Evolutionary conservation across 345 rosid genomes (phyloP).

Genomic region (Camelina laxa): DNA sequence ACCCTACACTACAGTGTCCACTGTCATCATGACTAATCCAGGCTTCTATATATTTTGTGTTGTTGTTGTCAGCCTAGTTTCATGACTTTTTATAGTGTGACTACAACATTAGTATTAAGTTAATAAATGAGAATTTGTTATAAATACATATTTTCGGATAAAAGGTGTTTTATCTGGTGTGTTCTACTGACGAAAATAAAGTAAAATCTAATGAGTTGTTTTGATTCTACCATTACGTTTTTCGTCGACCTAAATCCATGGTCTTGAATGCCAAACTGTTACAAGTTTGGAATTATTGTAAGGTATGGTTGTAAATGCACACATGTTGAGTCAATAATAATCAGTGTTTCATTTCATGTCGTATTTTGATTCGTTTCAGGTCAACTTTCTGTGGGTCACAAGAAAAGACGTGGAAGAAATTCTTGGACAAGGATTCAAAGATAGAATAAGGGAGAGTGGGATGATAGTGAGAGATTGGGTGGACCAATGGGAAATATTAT

Average conservation of each 20-base stretch:
- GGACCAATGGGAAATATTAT: conserved; percentile 62
- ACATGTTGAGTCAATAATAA: neutral
- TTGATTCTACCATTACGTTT: too few species aligned
- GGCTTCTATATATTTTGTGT: too few species aligned
- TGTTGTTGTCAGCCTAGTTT: neutral
- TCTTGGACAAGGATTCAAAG: conserved; percentile 54
- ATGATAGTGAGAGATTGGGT: conserved; percentile 75
- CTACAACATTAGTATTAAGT: neutral
- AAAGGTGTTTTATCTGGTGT: too few species aligned
- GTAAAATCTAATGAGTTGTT: too few species aligned
- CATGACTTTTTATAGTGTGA: neutral
- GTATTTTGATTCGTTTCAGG: neutral
- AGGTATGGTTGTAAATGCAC: neutral
- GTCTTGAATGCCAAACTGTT: too few species aligned
- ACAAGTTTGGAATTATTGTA: neutral
- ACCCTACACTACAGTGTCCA: neutral
- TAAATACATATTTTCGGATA: too few species aligned
- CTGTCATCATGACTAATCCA: neutral
- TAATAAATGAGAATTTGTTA: too few species aligned
- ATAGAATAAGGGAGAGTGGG: conserved; percentile 56
- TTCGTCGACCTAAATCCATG: too few species aligned
- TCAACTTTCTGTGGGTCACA: conserved; percentile 56
- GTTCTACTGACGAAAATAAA: too few species aligned
- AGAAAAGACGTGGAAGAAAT: conserved; percentile 49
- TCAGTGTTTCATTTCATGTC: too few species aligned